Conservation (phyloP, 2,329 filamentous ascomycete species). For the Clonostachys rhizophaga region DNA sequence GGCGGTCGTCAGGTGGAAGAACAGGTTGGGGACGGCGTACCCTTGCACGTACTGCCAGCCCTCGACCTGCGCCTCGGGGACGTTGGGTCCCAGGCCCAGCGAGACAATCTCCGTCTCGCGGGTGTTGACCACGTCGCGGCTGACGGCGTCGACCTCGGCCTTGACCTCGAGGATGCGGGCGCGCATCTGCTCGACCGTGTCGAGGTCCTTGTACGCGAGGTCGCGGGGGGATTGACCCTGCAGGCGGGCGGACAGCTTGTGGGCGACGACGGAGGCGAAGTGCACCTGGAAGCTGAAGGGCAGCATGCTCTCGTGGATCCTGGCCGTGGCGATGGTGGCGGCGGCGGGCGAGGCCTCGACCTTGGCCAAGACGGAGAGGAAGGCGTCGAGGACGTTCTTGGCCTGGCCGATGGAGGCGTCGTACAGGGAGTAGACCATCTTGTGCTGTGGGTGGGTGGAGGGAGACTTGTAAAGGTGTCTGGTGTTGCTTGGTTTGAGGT, state of each 20-base stretch:
- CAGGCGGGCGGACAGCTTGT: constrained; percentile 24
- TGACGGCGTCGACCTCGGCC: constrained; percentile 20
- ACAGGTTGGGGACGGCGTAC: constrained; percentile 55
- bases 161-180: constrained; percentile 22
- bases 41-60: constrained; percentile 35
- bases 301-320: constrained; percentile 35
- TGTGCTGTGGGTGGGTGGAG: not conserved
- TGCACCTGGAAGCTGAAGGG: constrained; percentile 33
- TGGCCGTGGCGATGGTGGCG: constrained; percentile 20
- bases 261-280: constrained; percentile 17
- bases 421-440: constrained; percentile 28
- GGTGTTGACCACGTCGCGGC: constrained; percentile 24
- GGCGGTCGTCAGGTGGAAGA: constrained; percentile 56
- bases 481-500: not conserved
- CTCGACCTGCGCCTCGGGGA: constrained; percentile 8
- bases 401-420: constrained; percentile 25
- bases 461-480: not conserved
- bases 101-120: constrained; percentile 16
- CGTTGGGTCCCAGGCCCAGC: constrained; percentile 20
- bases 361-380: constrained; percentile 27
- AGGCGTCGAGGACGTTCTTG: constrained; percentile 20
- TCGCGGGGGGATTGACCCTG: constrained; percentile 18
- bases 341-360: constrained; percentile 22
- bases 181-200: constrained; percentile 25
- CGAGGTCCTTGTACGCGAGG: constrained; percentile 15